phyloP scores from a whole-genome alignment of 768 basidiomycete genomes.

The Boletus tomentosulus region DNA sequence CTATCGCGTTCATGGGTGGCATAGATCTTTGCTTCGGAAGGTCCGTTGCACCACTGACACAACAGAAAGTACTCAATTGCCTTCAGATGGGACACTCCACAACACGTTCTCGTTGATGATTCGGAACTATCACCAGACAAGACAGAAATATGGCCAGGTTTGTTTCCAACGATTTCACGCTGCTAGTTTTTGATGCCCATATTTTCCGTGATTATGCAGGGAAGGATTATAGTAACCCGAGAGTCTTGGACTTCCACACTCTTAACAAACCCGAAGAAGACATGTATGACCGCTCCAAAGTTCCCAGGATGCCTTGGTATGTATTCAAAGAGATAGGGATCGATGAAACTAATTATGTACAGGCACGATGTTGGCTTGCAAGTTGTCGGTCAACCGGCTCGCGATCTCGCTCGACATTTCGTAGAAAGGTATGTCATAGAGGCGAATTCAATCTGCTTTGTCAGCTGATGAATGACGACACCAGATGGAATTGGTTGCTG shows the following conservation, averaged over 20 bases:
- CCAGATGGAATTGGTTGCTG: conserved; percentile 90
- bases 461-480: conserved; percentile 1
- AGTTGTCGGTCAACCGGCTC: conserved; percentile 92
- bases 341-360: neutral
- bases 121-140: conserved; percentile 54
- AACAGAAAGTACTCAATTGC: conserved; percentile 1
- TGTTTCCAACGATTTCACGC: neutral
- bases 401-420: conserved; percentile 93
- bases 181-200: neutral
- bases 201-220: conserved; percentile 39
- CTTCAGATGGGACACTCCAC: conserved; percentile 90
- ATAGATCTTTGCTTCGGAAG: conserved; percentile 92
- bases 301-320: conserved; percentile 95
- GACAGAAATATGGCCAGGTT: conserved; percentile 85
- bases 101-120: conserved; percentile 88
- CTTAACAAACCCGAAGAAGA: conserved; percentile 90
- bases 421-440: conserved; percentile 63
- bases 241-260: conserved; percentile 79
- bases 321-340: conserved; percentile 15
- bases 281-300: conserved; percentile 87
- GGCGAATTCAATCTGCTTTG: neutral
- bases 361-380: conserved; percentile 98
- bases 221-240: conserved; percentile 93
- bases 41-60: conserved; percentile 28
- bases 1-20: conserved; percentile 98